A percentile compares a stretch with the other conserved stretches of the same genome.
These are phyloP conservation scores for Avicennia marina DNA, from an alignment of 257 asterid genomes.

Conservation along the genomic window DNA sequence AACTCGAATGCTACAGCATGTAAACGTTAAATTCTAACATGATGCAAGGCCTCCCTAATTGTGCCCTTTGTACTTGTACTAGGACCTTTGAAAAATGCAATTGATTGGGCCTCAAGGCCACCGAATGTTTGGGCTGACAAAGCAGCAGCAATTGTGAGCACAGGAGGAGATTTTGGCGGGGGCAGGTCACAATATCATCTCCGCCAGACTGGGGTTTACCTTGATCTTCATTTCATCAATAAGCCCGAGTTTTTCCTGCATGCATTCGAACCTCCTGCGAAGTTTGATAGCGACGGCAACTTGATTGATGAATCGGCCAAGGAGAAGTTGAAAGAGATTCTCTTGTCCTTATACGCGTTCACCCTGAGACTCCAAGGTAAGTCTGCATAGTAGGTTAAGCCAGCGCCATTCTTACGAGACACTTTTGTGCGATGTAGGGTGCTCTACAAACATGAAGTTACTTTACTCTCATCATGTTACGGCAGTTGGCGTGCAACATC, in stretches of 20 bases:
- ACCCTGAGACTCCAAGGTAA: slow-evolving; percentile 55
- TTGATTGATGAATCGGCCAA: slow-evolving; percentile 55
- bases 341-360: slow-evolving; percentile 50
- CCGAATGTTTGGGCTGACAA: slow-evolving; percentile 83
- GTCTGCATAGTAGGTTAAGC: neutral
- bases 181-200: slow-evolving; percentile 81
- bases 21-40: neutral
- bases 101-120: slow-evolving; percentile 92
- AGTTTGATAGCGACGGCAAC: slow-evolving; percentile 63
- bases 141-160: slow-evolving; percentile 75
- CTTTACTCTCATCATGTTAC: too few species aligned
- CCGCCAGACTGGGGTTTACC: slow-evolving; percentile 74
- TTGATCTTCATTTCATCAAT: slow-evolving; percentile 87
- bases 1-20: too few species aligned
- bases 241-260: slow-evolving; percentile 71
- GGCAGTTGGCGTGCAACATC: too few species aligned
- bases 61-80: too few species aligned
- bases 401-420: too few species aligned
- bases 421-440: too few species aligned
- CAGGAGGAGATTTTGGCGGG: slow-evolving; percentile 79
- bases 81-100: slow-evolving; percentile 84
- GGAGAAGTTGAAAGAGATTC: slow-evolving; percentile 44
- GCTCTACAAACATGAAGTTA: too few species aligned
- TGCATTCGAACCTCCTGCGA: slow-evolving; percentile 58
- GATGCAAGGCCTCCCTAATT: too few species aligned